Evolutionary conservation across 768 basidiomycete species (phyloP).

Genomic region (Mycena indigotica): DNA sequence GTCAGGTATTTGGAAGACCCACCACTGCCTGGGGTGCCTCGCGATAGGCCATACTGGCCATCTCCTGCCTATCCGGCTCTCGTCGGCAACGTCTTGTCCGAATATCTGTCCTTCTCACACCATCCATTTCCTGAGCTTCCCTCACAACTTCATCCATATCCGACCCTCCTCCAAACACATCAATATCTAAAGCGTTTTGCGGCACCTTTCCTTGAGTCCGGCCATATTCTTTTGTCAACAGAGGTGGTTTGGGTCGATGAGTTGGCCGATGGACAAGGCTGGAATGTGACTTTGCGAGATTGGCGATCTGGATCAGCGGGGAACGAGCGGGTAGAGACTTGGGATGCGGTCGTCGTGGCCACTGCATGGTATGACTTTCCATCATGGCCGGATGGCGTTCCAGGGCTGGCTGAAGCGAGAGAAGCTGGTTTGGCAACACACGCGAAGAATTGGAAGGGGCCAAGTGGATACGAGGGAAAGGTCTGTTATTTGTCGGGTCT

Average conservation of each 20-base stretch:
- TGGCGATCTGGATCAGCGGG: conserved; percentile 23
- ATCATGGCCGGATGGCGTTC: conserved; percentile 27
- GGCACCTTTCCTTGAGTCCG: conserved; percentile 23
- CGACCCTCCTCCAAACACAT: conserved; percentile 30
- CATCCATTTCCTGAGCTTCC: conserved; percentile 30
- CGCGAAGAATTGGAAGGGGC: conserved; percentile 32
- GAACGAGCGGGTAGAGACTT: conserved; percentile 27
- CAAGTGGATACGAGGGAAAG: conserved; percentile 30
- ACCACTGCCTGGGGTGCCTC: not conserved
- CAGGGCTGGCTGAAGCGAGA: conserved; percentile 29
- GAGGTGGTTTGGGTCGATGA: conserved; percentile 32
- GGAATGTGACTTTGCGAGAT: conserved; percentile 31
- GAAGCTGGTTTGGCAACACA: conserved; percentile 28
- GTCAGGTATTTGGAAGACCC: conserved; percentile 17
- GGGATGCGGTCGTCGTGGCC: conserved; percentile 37
- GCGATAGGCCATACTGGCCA: conserved; percentile 24
- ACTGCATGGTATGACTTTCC: conserved; percentile 36
- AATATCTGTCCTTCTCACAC: conserved; percentile 33
- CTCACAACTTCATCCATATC: conserved; percentile 30
- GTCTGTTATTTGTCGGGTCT: conserved; percentile 25
- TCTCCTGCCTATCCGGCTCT: conserved; percentile 35
- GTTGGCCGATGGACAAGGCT: conserved; percentile 20
- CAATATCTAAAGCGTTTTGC: conserved; percentile 31
- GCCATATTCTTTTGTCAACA: conserved; percentile 29
- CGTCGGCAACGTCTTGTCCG: conserved; percentile 38